Percentiles rank a stretch among this genome's conserved stretches.
These are phyloP conservation scores for Diplogelasinospora grovesii DNA, from an alignment of 495 filamentous ascomycete genomes.

Conservation along the genomic window DNA sequence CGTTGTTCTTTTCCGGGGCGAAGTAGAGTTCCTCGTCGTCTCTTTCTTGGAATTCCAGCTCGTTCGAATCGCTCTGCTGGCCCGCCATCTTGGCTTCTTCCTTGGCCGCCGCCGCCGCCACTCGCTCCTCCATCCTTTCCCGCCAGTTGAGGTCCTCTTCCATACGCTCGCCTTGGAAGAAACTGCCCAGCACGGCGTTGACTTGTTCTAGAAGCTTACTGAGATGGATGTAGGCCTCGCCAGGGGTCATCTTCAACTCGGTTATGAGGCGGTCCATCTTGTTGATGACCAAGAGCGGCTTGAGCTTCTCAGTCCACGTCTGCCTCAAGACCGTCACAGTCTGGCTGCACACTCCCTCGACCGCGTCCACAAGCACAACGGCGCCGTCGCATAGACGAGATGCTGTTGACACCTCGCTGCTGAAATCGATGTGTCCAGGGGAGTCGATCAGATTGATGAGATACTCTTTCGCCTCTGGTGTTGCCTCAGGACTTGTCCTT, in stretches of 20 bases:
- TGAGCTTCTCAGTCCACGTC: conserved; percentile 92
- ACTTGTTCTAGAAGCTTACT: conserved; percentile 87
- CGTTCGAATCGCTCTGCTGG: conserved; percentile 44
- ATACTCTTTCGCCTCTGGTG: conserved; percentile 74
- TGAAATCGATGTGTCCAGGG: conserved; percentile 97
- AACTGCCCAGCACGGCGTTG: conserved; percentile 94
- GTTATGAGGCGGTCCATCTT: conserved; percentile 94
- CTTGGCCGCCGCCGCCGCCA: conserved; percentile 52
- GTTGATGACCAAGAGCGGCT: conserved; percentile 92
- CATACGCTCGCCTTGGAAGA: conserved; percentile 98
- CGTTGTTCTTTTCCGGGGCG: conserved; percentile 95
- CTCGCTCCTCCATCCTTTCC: conserved; percentile 80
- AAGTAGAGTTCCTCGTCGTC: conserved; percentile 99
- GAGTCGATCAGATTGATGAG: conserved; percentile 98
- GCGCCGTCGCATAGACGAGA: conserved; percentile 93
- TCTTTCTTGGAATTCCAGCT: conserved; percentile 74
- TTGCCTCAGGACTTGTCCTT: conserved; percentile 57
- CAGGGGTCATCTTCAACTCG: conserved; percentile 85
- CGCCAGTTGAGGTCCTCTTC: conserved; percentile 97
- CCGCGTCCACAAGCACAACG: conserved; percentile 92
- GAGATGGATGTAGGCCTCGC: conserved; percentile 86
- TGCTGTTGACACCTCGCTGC: conserved; percentile 94
- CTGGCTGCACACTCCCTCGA: conserved; percentile 97
- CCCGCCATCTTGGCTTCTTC: conserved; percentile 42
- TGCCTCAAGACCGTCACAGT: conserved; percentile 95